Percentiles rank a stretch among this genome's conserved stretches.
phyloP scores from a whole-genome alignment of 192 early-diverging fungal species.

The Coemansia sp. region DNA sequence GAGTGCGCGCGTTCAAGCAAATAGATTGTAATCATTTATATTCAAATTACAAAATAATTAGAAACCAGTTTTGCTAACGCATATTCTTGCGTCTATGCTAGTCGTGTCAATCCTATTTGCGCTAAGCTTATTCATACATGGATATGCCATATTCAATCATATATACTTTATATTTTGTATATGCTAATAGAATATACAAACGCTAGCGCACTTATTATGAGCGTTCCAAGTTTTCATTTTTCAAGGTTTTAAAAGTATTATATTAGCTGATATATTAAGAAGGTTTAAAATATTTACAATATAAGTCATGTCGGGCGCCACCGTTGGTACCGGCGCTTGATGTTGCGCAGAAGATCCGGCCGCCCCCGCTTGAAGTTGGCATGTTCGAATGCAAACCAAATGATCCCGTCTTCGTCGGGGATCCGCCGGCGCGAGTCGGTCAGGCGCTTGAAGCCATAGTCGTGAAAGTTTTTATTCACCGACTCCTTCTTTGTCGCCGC shows the following conservation, averaged over 20 bases:
- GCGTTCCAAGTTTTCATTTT: background rate
- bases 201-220: background rate
- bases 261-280: background rate
- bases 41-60: background rate
- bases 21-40: background rate
- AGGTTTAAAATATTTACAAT: slow-evolving; percentile 2
- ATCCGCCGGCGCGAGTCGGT: slow-evolving; percentile 2
- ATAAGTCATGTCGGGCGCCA: background rate
- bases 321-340: background rate
- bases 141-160: background rate
- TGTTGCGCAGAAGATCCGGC: background rate
- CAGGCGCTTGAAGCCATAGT: slow-evolving; percentile 8
- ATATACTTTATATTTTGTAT: background rate
- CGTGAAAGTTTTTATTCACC: slow-evolving; percentile 9
- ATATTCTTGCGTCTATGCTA: background rate
- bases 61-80: background rate
- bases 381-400: background rate
- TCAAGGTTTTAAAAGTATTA: background rate
- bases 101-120: background rate
- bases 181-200: background rate
- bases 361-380: background rate
- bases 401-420: background rate
- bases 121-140: background rate
- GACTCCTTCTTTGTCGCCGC: slow-evolving; percentile 1
- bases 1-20: background rate